phyloP scores from a whole-genome alignment of 495 filamentous ascomycete genomes.

The Aspergillus funiculosus region DNA sequence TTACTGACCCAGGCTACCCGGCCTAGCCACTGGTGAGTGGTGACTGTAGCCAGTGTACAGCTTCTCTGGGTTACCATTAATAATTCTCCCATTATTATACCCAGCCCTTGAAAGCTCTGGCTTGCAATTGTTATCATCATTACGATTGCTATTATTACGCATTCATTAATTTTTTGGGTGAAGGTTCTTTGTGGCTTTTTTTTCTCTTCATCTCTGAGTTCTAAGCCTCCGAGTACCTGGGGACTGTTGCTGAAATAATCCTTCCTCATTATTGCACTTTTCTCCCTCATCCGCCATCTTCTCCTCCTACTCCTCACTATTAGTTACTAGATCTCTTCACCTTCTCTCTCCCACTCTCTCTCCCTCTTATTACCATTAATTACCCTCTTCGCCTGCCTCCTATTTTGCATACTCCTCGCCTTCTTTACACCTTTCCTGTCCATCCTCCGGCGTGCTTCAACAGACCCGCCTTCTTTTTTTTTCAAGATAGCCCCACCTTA shows the following conservation, averaged over 20 bases:
- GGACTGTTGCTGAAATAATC: neutral
- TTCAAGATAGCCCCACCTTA: constrained; percentile 27
- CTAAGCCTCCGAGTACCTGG: neutral
- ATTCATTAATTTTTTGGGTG: constrained; percentile 2
- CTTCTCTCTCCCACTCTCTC: constrained; percentile 8
- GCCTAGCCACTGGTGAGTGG: no score
- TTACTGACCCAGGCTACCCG: no score
- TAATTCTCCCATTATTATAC: constrained; percentile 3
- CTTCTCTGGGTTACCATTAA: neutral
- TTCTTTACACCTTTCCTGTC: constrained; percentile 3
- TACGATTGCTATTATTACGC: neutral
- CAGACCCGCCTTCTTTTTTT: constrained; percentile 19
- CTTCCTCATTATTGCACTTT: constrained; percentile 9
- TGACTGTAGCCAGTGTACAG: no score
- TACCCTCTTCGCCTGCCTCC: constrained; percentile 7
- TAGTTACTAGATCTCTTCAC: constrained; percentile 2
- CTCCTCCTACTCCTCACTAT: constrained; percentile 3
- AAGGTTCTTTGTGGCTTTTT: neutral
- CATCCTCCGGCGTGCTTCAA: constrained; percentile 13
- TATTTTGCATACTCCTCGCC: constrained; percentile 4
- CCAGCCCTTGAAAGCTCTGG: neutral
- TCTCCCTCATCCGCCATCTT: neutral
- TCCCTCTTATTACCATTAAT: constrained; percentile 13
- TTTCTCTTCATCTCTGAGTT: constrained; percentile 1
- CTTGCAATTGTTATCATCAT: no score